Percentiles rank a stretch among this genome's conserved stretches.
Conservation (phyloP, 345 rosid species). For the Populus davidiana region DNA sequence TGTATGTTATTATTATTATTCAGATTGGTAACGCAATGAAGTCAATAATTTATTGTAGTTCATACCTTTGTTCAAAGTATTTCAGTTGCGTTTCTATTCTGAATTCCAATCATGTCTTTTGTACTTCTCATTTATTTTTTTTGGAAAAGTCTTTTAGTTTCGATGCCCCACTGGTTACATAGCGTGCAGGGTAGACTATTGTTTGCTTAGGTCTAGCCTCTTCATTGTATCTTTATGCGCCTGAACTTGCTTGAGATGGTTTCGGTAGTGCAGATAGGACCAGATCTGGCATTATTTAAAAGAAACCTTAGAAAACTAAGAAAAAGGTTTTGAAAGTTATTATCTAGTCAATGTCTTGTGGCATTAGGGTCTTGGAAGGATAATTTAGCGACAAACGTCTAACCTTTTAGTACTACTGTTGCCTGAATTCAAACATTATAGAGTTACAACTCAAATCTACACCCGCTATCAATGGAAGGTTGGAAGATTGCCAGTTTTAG, state of each 20-base stretch:
- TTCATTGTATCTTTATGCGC: no score
- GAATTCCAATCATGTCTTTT: not conserved
- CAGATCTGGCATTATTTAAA: no score
- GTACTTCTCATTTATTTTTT: not conserved
- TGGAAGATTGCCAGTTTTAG: not conserved
- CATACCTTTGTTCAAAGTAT: conserved; percentile 3
- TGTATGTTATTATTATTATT: not conserved
- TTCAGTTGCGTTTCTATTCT: conserved; percentile 5
- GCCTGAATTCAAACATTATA: no score
- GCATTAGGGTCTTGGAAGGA: no score
- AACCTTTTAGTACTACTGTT: no score
- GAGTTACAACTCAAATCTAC: not conserved
- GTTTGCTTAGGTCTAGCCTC: not conserved
- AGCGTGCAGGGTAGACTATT: not conserved
- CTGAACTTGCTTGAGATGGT: no score
- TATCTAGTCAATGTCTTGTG: no score
- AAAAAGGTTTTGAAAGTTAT: no score
- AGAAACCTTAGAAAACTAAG: no score
- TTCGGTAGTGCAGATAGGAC: no score
- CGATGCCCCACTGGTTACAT: not conserved
- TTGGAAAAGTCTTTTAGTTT: not conserved
- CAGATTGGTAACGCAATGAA: not conserved
- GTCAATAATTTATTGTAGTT: not conserved
- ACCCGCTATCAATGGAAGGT: not conserved
- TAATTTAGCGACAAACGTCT: no score